Evolutionary conservation across 2,329 filamentous ascomycete genomes (phyloP).

Genomic region (Aspergillus quadrilineatus): DNA sequence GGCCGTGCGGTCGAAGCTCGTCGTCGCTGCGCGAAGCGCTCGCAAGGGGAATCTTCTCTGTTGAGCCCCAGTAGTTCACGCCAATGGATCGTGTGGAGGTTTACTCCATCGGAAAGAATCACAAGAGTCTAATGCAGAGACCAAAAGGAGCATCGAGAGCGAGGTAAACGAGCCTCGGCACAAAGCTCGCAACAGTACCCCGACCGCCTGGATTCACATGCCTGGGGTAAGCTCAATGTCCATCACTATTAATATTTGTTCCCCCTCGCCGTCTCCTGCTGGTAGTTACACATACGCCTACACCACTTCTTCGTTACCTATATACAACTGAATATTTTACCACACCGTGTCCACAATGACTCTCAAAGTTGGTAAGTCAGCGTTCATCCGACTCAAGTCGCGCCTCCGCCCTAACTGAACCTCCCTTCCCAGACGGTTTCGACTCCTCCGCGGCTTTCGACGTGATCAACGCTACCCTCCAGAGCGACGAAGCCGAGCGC

Average conservation of each 20-base stretch:
- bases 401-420: constrained; percentile 9
- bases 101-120: background rate
- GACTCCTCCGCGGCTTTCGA: constrained; percentile 92
- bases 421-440: constrained; percentile 60
- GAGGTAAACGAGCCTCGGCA: constrained; percentile 19
- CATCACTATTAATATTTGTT: constrained; percentile 25
- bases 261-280: constrained; percentile 7
- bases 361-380: constrained; percentile 67
- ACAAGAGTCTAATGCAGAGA: background rate
- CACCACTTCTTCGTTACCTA: constrained; percentile 1
- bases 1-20: background rate
- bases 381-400: background rate
- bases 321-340: background rate
- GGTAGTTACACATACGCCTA: constrained; percentile 11
- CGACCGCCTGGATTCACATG: constrained; percentile 24
- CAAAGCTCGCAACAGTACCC: constrained; percentile 2
- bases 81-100: background rate
- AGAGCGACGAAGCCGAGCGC: constrained; percentile 67
- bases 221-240: constrained; percentile 23
- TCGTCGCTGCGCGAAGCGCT: background rate
- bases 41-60: background rate
- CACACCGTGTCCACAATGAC: constrained; percentile 55
- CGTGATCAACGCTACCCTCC: constrained; percentile 72
- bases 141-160: background rate
- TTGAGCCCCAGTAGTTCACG: background rate